Evolutionary conservation across 768 basidiomycete species (phyloP), one percentile per base, ranked within the genome.

Genomic region (Russula griseocarnosa): DNA sequence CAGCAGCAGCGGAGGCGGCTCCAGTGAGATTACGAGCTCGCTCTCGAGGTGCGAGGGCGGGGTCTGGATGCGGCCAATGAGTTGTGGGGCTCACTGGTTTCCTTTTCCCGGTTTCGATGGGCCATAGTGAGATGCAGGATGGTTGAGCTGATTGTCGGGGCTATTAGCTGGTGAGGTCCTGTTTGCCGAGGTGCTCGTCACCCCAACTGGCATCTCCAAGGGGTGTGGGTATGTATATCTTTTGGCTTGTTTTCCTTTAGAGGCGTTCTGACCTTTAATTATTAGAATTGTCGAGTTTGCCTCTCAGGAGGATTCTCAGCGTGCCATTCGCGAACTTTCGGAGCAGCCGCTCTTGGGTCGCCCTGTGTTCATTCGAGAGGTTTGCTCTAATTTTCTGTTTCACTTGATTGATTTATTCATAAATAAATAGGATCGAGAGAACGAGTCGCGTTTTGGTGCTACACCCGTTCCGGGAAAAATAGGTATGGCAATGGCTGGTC

Each of bases 101-200:
- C 58, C 51, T 75, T 78, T 71, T 71, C 66, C 70, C 62, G 58
- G 73, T 75, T 77, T 69, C 74, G 58, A 58, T 74, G 75, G 79
- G 79, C 74, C 73, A 84, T 60, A 76, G 66, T 74, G 76, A 88
- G 83, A 81, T 79, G 84, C 83, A 88, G 87, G 88, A 89, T 87
- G 72, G 73, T 72, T 76, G 67, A 87, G 86, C 83, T 91, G 88
- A 90, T 84, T 81, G 86, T 86, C 81, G 85, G 86, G 86, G 80
- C 86, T 82, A 83, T 85, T 87, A 96, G 96, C 93, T 86, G 96
- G 96, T 83, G 94, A 95, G 83, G 95, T 98, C 74, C 88, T 96
- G 77, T 99, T 99, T 86, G 92, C 96, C 84, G 96, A 99, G 87
- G 94, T 99, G 71, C 86, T 99, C 73, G 81, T 94, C 70, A 97